Percentiles rank a stretch among this genome's conserved stretches.
Evolutionary conservation across 805 yeast genomes (phyloP).

Genomic region (Pichia nanzhaoensis): DNA sequence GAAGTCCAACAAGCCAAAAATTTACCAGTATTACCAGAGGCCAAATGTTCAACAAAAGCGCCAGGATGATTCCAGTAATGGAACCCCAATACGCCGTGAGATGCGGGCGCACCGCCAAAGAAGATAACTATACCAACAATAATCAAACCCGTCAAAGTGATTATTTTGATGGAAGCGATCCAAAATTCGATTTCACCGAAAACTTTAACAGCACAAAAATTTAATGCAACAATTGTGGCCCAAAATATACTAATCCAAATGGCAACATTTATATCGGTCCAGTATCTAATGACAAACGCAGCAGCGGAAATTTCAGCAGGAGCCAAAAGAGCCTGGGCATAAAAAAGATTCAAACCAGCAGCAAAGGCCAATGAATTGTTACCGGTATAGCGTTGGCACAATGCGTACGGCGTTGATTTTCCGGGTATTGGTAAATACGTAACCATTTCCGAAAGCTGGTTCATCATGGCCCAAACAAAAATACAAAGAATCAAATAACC

Average conservation of each 20-base stretch:
- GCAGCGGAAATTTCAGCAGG: conserved; percentile 55
- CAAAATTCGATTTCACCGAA: conserved; percentile 53
- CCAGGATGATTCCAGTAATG: conserved; percentile 51
- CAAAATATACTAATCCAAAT: conserved; percentile 52
- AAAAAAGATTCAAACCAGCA: conserved; percentile 33
- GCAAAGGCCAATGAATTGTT: conserved; percentile 25
- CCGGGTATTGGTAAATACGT: conserved; percentile 55
- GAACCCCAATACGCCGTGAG: conserved; percentile 54
- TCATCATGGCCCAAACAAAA: conserved; percentile 60
- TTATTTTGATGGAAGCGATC: conserved; percentile 57
- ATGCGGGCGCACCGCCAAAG: conserved; percentile 55
- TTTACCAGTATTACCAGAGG: conserved; percentile 49
- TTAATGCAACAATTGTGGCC: conserved; percentile 38
- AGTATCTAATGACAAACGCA: conserved; percentile 50
- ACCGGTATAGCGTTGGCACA: conserved; percentile 27
- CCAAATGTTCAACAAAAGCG: conserved; percentile 43
- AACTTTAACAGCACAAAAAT: conserved; percentile 37
- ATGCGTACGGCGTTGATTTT: conserved; percentile 30
- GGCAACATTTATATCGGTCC: conserved; percentile 49
- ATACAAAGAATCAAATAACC: conserved; percentile 60
- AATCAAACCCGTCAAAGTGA: conserved; percentile 56
- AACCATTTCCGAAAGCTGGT: conserved; percentile 59
- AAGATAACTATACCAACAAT: conserved; percentile 48
- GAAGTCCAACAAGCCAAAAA: conserved; percentile 60
- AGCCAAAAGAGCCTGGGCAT: conserved; percentile 29